Base-by-base conservation (phyloP, 306 rosid species). In the Begonia masoniana region DNA sequence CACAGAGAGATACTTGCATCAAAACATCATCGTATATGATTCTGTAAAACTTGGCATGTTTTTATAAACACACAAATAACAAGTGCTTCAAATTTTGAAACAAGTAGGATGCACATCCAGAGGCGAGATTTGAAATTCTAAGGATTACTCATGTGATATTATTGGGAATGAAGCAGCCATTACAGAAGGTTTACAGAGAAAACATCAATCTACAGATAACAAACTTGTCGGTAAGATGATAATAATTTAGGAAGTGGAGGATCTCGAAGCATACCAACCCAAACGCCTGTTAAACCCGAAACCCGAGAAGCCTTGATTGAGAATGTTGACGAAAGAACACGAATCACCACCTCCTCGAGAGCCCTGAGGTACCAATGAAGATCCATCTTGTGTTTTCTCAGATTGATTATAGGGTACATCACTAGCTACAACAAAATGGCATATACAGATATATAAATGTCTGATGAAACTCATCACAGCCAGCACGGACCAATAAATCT, bases 301-400 rank as follows among this genome's bases (percentile, higher is more conserved):
- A 68, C 35, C 54, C 85, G 71, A 26, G 94, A 75, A 16, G 95
- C 94, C 47, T 75, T 64, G 63, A 89, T 89, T 4, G 80, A 74
- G 65, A 82, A 89, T n/a, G 84, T 65, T 2, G 81, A 74, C 56
- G 77, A 80, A 55, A 89, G 79, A 64, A 73, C 82, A 39, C 85
- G 76, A 55, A 89, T 82, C 35, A 89, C 71, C 51, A 82, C 87
- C 76, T 85, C 94, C 69, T 89, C 94, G 56, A 89, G 79, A 55
- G 74, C 78, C 67, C 97, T 85, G 41, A 85, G 91, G 72, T 89
- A 81, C 86, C 89, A 81, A 71, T 85, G 83, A 68, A 88, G 89
- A 69, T 85, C 89, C 97, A 78, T 80, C 62, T 76, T 76, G 68
- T 84, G 89, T 60, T 71, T 88, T 56, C 83, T 69, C n/a, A 85